Conservation (phyloP, 108 stramenopile species). For the Chaetoceros muelleri region DNA sequence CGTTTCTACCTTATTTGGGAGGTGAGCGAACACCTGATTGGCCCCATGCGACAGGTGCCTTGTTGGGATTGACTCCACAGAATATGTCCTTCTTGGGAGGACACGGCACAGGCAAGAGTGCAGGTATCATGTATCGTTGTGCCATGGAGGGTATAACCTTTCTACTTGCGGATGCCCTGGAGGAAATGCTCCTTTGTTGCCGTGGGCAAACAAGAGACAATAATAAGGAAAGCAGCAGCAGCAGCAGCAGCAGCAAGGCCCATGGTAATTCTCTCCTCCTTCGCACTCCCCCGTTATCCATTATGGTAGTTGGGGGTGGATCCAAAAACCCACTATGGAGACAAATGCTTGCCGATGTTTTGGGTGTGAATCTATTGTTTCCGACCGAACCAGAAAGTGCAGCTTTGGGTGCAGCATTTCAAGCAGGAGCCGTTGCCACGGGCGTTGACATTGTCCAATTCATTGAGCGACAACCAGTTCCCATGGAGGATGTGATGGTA, state of each 20-base stretch:
- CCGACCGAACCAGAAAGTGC: constrained; percentile 13
- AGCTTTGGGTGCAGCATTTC: constrained; percentile 16
- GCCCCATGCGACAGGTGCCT: constrained; percentile 11
- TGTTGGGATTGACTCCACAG: constrained; percentile 8
- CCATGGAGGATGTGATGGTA: not conserved
- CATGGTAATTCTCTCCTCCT: too few relatives aligned
- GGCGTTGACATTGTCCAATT: not conserved
- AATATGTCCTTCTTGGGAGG: constrained; percentile 1
- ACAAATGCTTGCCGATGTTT: constrained; percentile 17
- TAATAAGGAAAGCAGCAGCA: not conserved
- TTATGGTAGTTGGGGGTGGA: constrained; percentile 12
- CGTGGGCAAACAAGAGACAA: not conserved
- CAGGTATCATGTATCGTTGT: constrained; percentile 8
- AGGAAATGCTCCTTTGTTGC: not conserved
- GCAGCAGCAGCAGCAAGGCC: too few relatives aligned
- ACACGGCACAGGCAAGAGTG: constrained; percentile 4
- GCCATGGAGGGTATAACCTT: constrained; percentile 12
- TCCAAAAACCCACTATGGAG: constrained; percentile 13
- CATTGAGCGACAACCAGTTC: not conserved
- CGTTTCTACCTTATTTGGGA: constrained; percentile 13
- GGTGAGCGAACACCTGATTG: constrained; percentile 20
- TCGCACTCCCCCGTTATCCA: not conserved
- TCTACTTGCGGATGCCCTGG: constrained; percentile 8
- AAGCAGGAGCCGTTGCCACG: constrained; percentile 13
- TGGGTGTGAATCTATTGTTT: constrained; percentile 1